Conservation (phyloP, 768 basidiomycete species). For the Crepidotus variabilis region DNA sequence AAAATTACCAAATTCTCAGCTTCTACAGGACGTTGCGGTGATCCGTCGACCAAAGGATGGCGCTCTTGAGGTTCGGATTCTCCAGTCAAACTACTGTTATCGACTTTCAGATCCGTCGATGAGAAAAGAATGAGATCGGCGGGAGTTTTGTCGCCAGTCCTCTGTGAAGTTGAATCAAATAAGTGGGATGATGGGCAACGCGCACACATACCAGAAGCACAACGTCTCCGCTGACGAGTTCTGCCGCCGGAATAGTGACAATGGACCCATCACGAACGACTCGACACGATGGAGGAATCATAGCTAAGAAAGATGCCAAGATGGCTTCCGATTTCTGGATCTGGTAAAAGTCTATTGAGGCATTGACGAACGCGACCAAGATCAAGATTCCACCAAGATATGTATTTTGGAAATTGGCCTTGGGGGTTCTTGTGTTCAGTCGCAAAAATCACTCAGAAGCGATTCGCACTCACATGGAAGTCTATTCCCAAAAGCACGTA, state of each 20-base stretch:
- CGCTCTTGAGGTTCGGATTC: slow-evolving; percentile 71
- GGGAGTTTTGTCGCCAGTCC: slow-evolving; percentile 68
- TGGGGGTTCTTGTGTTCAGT: slow-evolving; percentile 1
- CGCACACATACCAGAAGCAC: slow-evolving; percentile 48
- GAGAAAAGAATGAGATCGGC: slow-evolving; percentile 62
- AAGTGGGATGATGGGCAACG: not conserved
- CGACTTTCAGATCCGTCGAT: slow-evolving; percentile 61
- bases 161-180: slow-evolving; percentile 29
- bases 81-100: slow-evolving; percentile 68
- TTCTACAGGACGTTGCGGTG: slow-evolving; percentile 47
- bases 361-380: slow-evolving; percentile 64
- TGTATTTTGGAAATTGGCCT: slow-evolving; percentile 61
- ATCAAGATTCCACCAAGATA: slow-evolving; percentile 72
- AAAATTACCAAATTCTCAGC: slow-evolving; percentile 56
- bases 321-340: slow-evolving; percentile 74
- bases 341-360: slow-evolving; percentile 68
- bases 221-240: slow-evolving; percentile 64
- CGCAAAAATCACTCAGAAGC: slow-evolving; percentile 1
- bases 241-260: slow-evolving; percentile 51
- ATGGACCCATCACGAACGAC: slow-evolving; percentile 58
- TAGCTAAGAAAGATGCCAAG: slow-evolving; percentile 66
- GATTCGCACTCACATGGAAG: slow-evolving; percentile 42
- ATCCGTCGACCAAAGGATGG: slow-evolving; percentile 41
- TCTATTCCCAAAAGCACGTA: slow-evolving; percentile 61
- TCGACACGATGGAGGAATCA: slow-evolving; percentile 69